Evolutionary conservation across 2,329 filamentous ascomycete genomes (phyloP).

Genomic region (Aspergillus sclerotialis): DNA sequence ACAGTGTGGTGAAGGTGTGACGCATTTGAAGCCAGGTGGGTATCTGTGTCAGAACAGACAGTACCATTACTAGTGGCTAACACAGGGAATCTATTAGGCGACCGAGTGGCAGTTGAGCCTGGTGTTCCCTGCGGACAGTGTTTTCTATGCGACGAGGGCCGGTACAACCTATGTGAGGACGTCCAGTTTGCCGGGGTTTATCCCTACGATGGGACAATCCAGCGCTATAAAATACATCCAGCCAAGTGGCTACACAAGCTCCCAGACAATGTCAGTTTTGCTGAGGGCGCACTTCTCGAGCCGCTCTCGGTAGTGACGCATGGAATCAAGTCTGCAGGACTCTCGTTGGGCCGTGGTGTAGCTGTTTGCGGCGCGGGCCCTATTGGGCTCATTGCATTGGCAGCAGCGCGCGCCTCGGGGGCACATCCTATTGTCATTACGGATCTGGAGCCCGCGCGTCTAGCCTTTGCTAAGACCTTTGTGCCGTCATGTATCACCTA

Average conservation of each 20-base stretch:
- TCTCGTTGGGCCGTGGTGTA: constrained; percentile 49
- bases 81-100: constrained; percentile 40
- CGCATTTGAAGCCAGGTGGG: constrained; percentile 41
- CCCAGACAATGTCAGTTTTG: constrained; percentile 50
- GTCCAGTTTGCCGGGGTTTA: constrained; percentile 57
- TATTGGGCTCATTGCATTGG: constrained; percentile 54
- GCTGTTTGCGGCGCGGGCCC: constrained; percentile 58
- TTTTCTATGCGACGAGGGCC: constrained; percentile 52
- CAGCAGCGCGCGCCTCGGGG: constrained; percentile 54
- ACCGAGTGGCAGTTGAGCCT: constrained; percentile 61
- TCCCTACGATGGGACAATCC: constrained; percentile 54
- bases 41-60: background rate
- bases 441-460: constrained; percentile 50
- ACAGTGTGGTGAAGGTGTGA: constrained; percentile 50
- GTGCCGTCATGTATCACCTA: constrained; percentile 51
- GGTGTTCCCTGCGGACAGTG: constrained; percentile 58
- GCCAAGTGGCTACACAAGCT: constrained; percentile 54
- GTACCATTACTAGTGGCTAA: background rate
- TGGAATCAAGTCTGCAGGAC: constrained; percentile 48
- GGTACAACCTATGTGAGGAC: constrained; percentile 58
- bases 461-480: constrained; percentile 53
- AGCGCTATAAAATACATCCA: constrained; percentile 55
- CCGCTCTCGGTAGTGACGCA: constrained; percentile 58
- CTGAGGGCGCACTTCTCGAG: constrained; percentile 57
- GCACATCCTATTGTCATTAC: constrained; percentile 59